Base-by-base conservation (phyloP, 805 yeast species). In the Schizosaccharomyces octosporus region DNA sequence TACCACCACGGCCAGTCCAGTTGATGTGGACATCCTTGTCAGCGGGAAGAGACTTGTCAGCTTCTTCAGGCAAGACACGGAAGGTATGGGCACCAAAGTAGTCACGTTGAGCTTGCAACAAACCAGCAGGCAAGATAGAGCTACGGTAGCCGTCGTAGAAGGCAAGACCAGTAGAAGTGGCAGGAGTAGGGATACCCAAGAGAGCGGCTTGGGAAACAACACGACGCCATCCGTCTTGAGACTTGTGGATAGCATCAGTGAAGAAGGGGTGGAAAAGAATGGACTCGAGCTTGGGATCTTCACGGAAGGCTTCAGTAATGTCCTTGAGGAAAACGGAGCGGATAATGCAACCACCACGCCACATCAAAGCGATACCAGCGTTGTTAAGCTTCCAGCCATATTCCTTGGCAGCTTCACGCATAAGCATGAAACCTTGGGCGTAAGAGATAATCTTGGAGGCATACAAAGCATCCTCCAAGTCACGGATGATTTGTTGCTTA, bases 301-400 rank as follows among this genome's bases (percentile, higher is more conserved):
- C 82, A 77, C 93, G 86, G 85, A 84, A 90, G 67, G 98, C 98
- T 73, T 87, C 75, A 67, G 98, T 90, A 77, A 90, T 90, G 76
- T 90, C 97, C 72, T 83, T 97, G 72, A 90, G 80, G 85, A 90
- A 90, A 66, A 90, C 97, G 63, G 98, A 90, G 81, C 97, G 87
- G 78, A 90, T 90, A 76, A 90, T 90, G 81, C 98, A 90, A 70
- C 98, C 98, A 79, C 98, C 98, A 82, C 98, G 84, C 98, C 98
- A 90, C 97, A 90, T 90, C 71, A 93, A 81, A 69, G 97, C 97
- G 70, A 93, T 93, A 64, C 95, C 93, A 69, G 97, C 95, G 83
- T 87, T 85, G 84, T 90, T 93, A 74, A 90, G 81, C 76, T 86
- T 83, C 98, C 98, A 90, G 72, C 83, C 83, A 81, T 87, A 90